These are phyloP conservation scores for Suillus cothurnatus DNA, from an alignment of 768 basidiomycete species.

Conservation along the genomic window DNA sequence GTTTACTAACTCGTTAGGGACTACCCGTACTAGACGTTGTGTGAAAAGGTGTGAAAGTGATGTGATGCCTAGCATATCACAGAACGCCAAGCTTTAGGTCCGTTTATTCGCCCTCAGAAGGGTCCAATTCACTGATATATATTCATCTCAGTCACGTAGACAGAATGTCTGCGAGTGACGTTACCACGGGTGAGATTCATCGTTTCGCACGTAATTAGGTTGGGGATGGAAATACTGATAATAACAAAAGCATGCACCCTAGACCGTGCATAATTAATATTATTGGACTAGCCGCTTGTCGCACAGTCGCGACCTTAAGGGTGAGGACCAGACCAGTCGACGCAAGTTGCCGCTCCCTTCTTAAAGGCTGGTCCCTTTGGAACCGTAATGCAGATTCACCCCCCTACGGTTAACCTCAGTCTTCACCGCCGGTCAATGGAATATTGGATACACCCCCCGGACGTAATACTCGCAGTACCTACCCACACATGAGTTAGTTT, in stretches of 20 bases:
- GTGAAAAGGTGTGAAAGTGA: background rate
- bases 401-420: background rate
- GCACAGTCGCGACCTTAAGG: background rate
- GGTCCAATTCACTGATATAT: background rate
- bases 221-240: background rate
- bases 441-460: background rate
- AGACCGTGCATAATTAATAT: background rate
- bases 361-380: background rate
- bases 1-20: no score
- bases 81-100: background rate
- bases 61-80: background rate
- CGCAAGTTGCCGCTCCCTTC: background rate
- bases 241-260: background rate
- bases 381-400: background rate
- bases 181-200: background rate
- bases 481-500: background rate
- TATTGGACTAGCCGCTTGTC: background rate
- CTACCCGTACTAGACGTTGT: no score
- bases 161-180: slow-evolving; percentile 1
- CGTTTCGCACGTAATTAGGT: background rate
- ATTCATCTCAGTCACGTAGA: background rate
- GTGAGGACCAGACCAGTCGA: slow-evolving; percentile 3
- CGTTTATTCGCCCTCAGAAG: slow-evolving; percentile 3
- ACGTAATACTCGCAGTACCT: background rate
- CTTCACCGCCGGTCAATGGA: background rate